Conservation (phyloP, 768 basidiomycete species). For the Hirschioporus abietinus region DNA sequence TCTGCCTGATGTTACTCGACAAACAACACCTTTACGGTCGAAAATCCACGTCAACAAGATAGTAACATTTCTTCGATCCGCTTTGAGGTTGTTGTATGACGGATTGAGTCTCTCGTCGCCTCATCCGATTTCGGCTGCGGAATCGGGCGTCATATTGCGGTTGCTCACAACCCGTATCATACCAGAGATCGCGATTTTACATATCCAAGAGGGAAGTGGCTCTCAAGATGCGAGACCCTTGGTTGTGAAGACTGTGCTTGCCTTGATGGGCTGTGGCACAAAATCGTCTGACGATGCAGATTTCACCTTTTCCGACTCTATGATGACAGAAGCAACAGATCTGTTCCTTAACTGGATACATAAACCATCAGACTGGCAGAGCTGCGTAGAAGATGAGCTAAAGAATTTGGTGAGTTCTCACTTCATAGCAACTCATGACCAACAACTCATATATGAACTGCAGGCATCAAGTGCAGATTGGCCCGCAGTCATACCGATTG, state of each 20-base stretch:
- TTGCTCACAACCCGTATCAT: constrained; percentile 43
- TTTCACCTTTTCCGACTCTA: not conserved
- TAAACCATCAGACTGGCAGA: constrained; percentile 30
- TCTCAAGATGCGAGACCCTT: not conserved
- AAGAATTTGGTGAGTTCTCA: constrained; percentile 34
- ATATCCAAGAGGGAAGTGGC: not conserved
- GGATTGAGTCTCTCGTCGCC: not conserved
- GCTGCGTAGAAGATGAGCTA: constrained; percentile 34
- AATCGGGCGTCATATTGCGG: constrained; percentile 29
- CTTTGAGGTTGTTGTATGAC: constrained; percentile 24
- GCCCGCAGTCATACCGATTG: constrained; percentile 10
- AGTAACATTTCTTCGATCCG: constrained; percentile 29
- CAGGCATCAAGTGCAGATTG: constrained; percentile 13
- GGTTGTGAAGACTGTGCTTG: not conserved
- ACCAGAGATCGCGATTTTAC: constrained; percentile 40
- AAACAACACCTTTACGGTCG: constrained; percentile 39
- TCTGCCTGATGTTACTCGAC: constrained; percentile 21
- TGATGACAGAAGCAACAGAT: not conserved
- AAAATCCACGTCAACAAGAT: constrained; percentile 46
- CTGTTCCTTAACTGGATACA: not conserved
- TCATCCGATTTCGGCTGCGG: constrained; percentile 16
- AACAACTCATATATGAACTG: not conserved
- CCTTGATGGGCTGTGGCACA: not conserved
- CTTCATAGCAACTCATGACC: not conserved
- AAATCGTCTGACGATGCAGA: not conserved